Conservation (phyloP, 2,329 filamentous ascomycete genomes). For the Aspergillus neoniger region DNA sequence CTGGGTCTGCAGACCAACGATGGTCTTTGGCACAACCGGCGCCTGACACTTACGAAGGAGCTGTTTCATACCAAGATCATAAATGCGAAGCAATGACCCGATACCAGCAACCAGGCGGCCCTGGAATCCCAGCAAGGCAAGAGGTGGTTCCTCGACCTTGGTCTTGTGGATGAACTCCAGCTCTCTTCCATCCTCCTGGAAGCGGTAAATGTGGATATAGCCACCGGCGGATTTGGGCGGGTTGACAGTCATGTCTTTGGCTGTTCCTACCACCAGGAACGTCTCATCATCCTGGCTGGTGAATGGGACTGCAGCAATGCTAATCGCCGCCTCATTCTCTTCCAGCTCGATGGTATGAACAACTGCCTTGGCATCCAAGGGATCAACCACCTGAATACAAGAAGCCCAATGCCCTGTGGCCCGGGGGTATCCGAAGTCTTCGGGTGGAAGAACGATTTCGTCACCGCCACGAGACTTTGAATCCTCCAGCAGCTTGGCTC, state of each 20-base stretch:
- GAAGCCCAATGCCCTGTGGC: conserved; percentile 90
- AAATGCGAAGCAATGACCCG: conserved; percentile 78
- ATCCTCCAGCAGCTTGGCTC: conserved; percentile 72
- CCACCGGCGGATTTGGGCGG: conserved; percentile 76
- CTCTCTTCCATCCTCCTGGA: conserved; percentile 81
- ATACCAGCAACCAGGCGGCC: conserved; percentile 85
- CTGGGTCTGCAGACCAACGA: conserved; percentile 85
- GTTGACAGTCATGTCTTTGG: conserved; percentile 80
- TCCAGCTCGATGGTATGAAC: conserved; percentile 78
- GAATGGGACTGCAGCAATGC: conserved; percentile 80
- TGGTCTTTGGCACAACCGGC: conserved; percentile 75
- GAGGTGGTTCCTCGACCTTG: conserved; percentile 82
- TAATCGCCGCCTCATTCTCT: conserved; percentile 89
- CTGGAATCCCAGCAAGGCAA: conserved; percentile 90
- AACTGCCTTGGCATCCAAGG: conserved; percentile 70
- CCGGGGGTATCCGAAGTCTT: conserved; percentile 86
- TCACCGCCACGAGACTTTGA: conserved; percentile 72
- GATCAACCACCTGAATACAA: conserved; percentile 90
- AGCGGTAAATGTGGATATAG: conserved; percentile 89
- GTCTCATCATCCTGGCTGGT: conserved; percentile 83
- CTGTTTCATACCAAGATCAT: conserved; percentile 90
- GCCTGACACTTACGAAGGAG: conserved; percentile 89
- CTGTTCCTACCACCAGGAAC: conserved; percentile 92
- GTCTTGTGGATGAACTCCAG: conserved; percentile 97
- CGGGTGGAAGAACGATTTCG: conserved; percentile 67